Percentiles rank a stretch among this genome's conserved stretches.
Conservation (phyloP, 306 rosid species). For the Dalbergia oliveri region DNA sequence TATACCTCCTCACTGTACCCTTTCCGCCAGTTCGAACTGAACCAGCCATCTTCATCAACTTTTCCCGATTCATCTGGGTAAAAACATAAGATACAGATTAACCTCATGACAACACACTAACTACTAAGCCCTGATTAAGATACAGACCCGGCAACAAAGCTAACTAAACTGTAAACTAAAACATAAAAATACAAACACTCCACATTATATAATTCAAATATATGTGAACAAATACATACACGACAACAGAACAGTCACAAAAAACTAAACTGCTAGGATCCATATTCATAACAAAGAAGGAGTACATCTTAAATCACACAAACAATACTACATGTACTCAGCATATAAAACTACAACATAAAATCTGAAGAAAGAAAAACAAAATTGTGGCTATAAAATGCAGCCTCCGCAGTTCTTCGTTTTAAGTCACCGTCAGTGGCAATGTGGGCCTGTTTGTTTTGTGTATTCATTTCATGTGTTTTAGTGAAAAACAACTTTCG, state of each 20-base stretch:
- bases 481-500: too few relatives aligned
- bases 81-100: neutral
- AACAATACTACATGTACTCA: neutral
- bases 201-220: neutral
- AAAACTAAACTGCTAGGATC: neutral
- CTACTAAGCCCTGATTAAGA: neutral
- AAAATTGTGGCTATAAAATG: neutral
- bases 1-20: conserved; percentile 92
- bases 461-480: too few relatives aligned
- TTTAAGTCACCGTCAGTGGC: too few relatives aligned
- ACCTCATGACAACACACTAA: neutral
- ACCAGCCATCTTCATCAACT: conserved; percentile 93
- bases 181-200: neutral
- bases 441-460: too few relatives aligned
- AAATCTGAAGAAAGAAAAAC: neutral
- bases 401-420: too few relatives aligned
- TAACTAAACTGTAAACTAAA: too few relatives aligned
- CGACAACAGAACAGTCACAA: neutral
- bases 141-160: neutral
- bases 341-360: neutral
- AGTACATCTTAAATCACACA: neutral
- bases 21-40: conserved; percentile 97
- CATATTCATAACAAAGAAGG: neutral
- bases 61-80: conserved; percentile 82
- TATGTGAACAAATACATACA: neutral